phyloP scores from a whole-genome alignment of 768 basidiomycete species.

The Stropharia rugosoannulata region DNA sequence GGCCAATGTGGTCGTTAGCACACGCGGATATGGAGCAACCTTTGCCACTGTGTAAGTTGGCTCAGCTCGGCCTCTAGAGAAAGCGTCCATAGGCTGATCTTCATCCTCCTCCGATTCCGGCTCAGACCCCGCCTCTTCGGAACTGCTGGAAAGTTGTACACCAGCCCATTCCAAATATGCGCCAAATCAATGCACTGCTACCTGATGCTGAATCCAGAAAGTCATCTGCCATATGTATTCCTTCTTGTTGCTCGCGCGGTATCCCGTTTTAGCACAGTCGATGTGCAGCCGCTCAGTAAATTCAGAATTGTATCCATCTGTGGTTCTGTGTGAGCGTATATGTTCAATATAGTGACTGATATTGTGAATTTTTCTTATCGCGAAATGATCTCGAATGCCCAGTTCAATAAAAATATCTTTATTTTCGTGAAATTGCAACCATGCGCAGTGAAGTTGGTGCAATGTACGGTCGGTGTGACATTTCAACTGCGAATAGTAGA shows the following conservation, averaged over 20 bases:
- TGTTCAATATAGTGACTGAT: constrained; percentile 29
- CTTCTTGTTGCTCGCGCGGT: constrained; percentile 28
- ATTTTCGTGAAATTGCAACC: constrained; percentile 27
- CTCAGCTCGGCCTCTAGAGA: too few relatives aligned
- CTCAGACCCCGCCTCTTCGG: too few relatives aligned
- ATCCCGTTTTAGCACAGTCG: constrained; percentile 36
- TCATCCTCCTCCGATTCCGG: too few relatives aligned
- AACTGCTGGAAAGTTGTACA: too few relatives aligned
- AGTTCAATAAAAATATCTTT: constrained; percentile 29
- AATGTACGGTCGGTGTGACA: constrained; percentile 26
- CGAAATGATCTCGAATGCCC: constrained; percentile 29
- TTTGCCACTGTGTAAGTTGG: too few relatives aligned
- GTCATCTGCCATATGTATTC: constrained; percentile 38
- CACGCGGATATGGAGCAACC: too few relatives aligned
- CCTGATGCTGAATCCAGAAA: constrained; percentile 32
- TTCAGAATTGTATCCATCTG: constrained; percentile 37
- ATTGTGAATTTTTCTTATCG: constrained; percentile 39
- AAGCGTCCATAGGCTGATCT: too few relatives aligned
- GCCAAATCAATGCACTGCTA: constrained; percentile 14
- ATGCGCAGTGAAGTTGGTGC: constrained; percentile 17
- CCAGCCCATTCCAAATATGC: neutral
- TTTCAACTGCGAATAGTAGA: constrained; percentile 30
- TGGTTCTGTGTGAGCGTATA: constrained; percentile 26
- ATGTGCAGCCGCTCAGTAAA: constrained; percentile 39
- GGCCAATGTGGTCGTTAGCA: too few relatives aligned